Base-by-base conservation (phyloP, 352 stramenopile genomes). In the Globisporangium lucens region DNA sequence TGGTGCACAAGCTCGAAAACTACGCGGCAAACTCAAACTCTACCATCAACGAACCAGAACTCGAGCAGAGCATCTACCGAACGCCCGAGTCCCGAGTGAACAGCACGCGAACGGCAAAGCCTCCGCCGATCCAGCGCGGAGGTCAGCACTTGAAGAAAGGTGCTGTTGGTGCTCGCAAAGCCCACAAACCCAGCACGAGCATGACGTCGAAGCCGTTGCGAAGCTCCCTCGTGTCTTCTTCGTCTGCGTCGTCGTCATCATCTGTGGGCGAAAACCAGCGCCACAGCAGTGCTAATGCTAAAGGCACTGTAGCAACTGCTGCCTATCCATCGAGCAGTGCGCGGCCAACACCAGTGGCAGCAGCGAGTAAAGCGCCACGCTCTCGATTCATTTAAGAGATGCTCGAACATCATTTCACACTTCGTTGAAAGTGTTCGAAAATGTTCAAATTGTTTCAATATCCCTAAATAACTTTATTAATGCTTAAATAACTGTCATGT, bases 1-100 rank as follows among this genome's bases (percentile, higher is more conserved):
- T 71, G 6, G 60, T 71, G 60, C 66, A 52, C n/a, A 71, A 71
- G 61, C 46, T 71, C 20, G 66, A 71, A 30, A 56, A 49, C 22
- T 60, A 56, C 36, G 61, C 65, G 0, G 57, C 59, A 3, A 36
- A 41, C 35, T 41, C 41, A 22, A 47, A 20, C 38, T 51, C 15
- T 8, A 27, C 13, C 7, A 47, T 27, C 2, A 38, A 33, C 2
- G 65, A 70, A 10, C 65, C 57, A 3, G 65, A 70, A 30, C 33
- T 57, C 0, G 65, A 70, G 57, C 58, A 66, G 22, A 53, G 53
- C 33, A 57, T 49, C 38, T 65, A 43, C 24, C 43, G 47, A 20
- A 70, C 65, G 17, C 65, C 57, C 36, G 57, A 64, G 38, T 29
- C 65, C 2, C 65, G 49, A n/a, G n/a, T 38, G n/a, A 56, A n/a